Evolutionary conservation across 1,284 basidiomycete genomes (phyloP), one percentile per base, ranked within the genome.

Genomic region (Phenoliferia sp.): DNA sequence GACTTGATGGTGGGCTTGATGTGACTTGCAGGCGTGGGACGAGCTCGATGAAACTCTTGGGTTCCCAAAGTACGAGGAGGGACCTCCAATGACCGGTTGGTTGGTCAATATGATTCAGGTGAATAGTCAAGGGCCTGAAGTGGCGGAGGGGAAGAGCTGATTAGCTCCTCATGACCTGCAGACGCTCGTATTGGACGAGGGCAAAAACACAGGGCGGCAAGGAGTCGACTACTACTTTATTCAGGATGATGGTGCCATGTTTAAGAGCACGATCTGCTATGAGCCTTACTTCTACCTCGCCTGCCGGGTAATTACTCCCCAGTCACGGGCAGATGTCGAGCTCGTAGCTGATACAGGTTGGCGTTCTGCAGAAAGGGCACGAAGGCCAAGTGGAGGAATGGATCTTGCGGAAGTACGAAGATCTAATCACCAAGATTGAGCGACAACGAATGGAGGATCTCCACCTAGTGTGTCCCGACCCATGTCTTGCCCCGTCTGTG

Each of bases 51-150:
- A 92, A 79, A 91, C 90, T 78, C 83, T 99, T 33, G 96, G 96
- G 0, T 99, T 99, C 79, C 83, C 83, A 55, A 83, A 88, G 64
- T 83, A 90, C 63, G 60, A 70, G 34, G 87, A 91, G 70, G 81
- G 81, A 67, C 67, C 77, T 17, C 81, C 84, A 10, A 81, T 81
- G 73, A 85, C 83, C 74, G 94, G 92, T 1, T 99, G 96, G 96
- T 83, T 99, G 77, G 88, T 99, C 69, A 98, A 98, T 79, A 99
- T 99, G 94, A 95, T 96, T 79, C 92, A 94, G 66, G 91, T 93
- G 77, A 75, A n/a, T n/a, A 89, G 82, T 55, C 31, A 28, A 28
- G 59, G 7, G n/a, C 26, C 4, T 5, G 31, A 4, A 33, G 31
- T 16, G 31, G 31, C 22, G 56, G 36, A 16, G 7, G 36, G n/a